Percentiles rank a stretch among this genome's conserved stretches.
Conservation (phyloP, 2,329 filamentous ascomycete species). For the Alternaria sp. region DNA sequence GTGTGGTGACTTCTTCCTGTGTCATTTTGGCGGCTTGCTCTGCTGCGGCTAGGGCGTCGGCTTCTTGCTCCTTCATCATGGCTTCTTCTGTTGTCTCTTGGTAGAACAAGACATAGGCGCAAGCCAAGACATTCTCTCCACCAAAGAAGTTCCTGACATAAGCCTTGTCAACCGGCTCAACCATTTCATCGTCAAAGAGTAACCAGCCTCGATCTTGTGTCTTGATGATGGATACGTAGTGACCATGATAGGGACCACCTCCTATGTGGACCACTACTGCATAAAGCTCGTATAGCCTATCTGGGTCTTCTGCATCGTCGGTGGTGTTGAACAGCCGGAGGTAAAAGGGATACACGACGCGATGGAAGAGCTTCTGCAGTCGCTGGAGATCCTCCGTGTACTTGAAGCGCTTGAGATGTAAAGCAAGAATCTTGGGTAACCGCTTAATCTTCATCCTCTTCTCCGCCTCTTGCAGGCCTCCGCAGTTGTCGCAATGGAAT, state of each 20-base stretch:
- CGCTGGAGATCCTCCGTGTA: constrained; percentile 95
- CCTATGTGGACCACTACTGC: constrained; percentile 98
- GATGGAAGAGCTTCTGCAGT: constrained; percentile 94
- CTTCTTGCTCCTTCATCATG: constrained; percentile 80
- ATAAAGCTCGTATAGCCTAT: constrained; percentile 94
- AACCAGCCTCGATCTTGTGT: constrained; percentile 96
- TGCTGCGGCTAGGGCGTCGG: constrained; percentile 67
- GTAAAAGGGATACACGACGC: constrained; percentile 96
- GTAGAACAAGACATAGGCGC: constrained; percentile 97
- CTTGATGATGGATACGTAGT: constrained; percentile 98
- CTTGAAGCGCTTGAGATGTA: constrained; percentile 97
- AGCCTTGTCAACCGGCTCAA: constrained; percentile 95
- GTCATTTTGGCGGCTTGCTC: constrained; percentile 48
- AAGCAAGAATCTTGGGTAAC: constrained; percentile 85
- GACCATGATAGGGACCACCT: constrained; percentile 94
- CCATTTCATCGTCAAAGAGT: constrained; percentile 97
- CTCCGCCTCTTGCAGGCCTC: constrained; percentile 94
- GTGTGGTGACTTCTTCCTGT: constrained; percentile 66
- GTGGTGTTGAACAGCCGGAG: constrained; percentile 97
- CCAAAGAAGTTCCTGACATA: constrained; percentile 98
- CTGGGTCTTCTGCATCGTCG: constrained; percentile 91
- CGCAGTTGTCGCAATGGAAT: constrained; percentile 97
- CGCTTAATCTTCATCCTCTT: constrained; percentile 99
- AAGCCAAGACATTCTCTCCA: constrained; percentile 83
- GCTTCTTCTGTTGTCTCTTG: constrained; percentile 83